Conservation (phyloP, 139 green algal species). For the Chlorella sp. region DNA sequence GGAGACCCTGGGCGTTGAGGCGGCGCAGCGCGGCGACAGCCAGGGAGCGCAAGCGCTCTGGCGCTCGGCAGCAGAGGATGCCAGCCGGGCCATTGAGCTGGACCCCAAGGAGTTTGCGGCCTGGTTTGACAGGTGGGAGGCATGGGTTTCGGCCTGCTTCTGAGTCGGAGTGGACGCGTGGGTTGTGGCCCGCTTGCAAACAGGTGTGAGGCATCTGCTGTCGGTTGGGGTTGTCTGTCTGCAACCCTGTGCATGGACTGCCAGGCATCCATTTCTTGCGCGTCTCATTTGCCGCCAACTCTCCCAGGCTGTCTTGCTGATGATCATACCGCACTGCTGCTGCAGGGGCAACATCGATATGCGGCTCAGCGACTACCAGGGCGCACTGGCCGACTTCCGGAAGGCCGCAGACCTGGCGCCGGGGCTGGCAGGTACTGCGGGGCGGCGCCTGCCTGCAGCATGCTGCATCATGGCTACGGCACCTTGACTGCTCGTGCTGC, state of each 20-base stretch:
- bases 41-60: slow-evolving; percentile 1
- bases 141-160: no score
- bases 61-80: slow-evolving; percentile 21
- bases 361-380: slow-evolving; percentile 31
- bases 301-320: no score
- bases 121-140: not conserved
- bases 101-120: slow-evolving; percentile 46
- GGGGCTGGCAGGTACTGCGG: slow-evolving; percentile 23
- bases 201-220: no score
- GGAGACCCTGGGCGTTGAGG: slow-evolving; percentile 34
- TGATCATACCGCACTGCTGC: no score
- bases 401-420: slow-evolving; percentile 48
- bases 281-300: no score
- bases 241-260: no score
- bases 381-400: slow-evolving; percentile 15
- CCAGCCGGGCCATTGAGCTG: slow-evolving; percentile 15
- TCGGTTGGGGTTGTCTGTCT: not conserved
- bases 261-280: no score
- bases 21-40: not conserved
- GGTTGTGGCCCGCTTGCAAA: no score
- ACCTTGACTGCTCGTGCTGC: no score
- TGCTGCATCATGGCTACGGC: not conserved
- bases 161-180: no score
- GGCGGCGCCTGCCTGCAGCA: not conserved
- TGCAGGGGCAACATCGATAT: slow-evolving; percentile 39